Evolutionary conservation across 345 rosid genomes (phyloP), one percentile per base, ranked within the genome.

Genomic region (Cardamine occulta): DNA sequence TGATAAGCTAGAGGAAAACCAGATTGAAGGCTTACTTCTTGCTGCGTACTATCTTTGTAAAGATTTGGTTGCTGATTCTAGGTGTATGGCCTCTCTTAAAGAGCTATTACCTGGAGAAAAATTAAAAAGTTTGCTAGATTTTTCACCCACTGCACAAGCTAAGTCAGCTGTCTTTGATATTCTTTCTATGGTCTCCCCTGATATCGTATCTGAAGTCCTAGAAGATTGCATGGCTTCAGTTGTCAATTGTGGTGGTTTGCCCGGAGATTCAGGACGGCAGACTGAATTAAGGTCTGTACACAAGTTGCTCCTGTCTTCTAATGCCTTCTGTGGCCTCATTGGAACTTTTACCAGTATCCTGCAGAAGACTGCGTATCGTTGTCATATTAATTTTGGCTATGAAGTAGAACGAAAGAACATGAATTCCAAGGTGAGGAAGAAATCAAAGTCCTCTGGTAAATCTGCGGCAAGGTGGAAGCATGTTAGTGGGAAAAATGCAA

Each of bases 201-300:
- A 83, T 44, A 79, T 76, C 60, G 86, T 79, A 51, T 77, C 82
- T 64, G 85, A 58, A 6, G 79, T 89, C 78, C 81, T 88, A 66
- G 88, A 87, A 78, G 82, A 88, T 80, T 90, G 96, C 74, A 87
- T 87, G 85, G 19, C 12, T 32, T 29, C 86, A 58, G 80, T 88
- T 62, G 77, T 69, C 14, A 81, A 84, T 52, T 88, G 99, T 72
- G 70, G 81, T 77, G 91, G 86, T 63, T 79, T 87, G 73, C 76
- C 83, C 12, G 78, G 80, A 49, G 81, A 89, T 82, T 75, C 75
- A 52, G 90, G 88, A 69, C 68, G 82, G 75, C 96, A 92, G 81
- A 81, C 78, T 19, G 87, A 92, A 85, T 81, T 92, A 71, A 87
- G 88, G 74, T 85, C 92, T 78, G 90, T 95, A 48, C 93, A 86